phyloP scores from a whole-genome alignment of 2,329 filamentous ascomycete species.

The Chalaropsis ovoidea region DNA sequence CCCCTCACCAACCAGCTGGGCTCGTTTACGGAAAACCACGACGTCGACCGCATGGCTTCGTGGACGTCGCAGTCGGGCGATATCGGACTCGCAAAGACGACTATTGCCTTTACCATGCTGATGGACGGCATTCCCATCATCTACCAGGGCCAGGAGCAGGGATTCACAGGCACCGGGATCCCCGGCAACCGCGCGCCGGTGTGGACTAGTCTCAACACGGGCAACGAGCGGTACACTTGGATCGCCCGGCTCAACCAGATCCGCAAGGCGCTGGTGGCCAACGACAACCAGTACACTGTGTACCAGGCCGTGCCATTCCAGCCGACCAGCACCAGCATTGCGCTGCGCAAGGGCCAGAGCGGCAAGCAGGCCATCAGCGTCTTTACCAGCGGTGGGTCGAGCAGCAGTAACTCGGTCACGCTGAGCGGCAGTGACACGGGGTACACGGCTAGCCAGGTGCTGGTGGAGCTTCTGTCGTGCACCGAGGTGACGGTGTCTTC shows the following conservation, averaged over 20 bases:
- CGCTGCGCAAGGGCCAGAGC: slow-evolving; percentile 23
- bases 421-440: slow-evolving; percentile 23
- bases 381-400: slow-evolving; percentile 25
- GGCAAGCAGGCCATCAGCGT: slow-evolving; percentile 26
- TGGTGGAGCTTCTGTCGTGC: slow-evolving; percentile 25
- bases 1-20: slow-evolving; percentile 38
- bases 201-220: slow-evolving; percentile 24
- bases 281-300: slow-evolving; percentile 21
- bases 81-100: slow-evolving; percentile 45
- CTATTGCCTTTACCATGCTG: slow-evolving; percentile 27
- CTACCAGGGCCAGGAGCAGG: slow-evolving; percentile 53
- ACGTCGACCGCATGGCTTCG: slow-evolving; percentile 47
- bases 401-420: slow-evolving; percentile 23
- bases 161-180: slow-evolving; percentile 42
- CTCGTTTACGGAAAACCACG: slow-evolving; percentile 55
- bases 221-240: slow-evolving; percentile 24
- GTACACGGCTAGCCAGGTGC: slow-evolving; percentile 22
- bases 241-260: slow-evolving; percentile 24
- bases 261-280: slow-evolving; percentile 22
- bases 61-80: slow-evolving; percentile 35
- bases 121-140: slow-evolving; percentile 47
- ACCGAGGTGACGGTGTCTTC: slow-evolving; percentile 21
- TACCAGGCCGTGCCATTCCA: slow-evolving; percentile 26
- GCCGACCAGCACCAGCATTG: slow-evolving; percentile 23
- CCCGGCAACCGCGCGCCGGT: slow-evolving; percentile 31